Conservation (phyloP, 2,329 filamentous ascomycete genomes). For the Sporothrix curviconia region DNA sequence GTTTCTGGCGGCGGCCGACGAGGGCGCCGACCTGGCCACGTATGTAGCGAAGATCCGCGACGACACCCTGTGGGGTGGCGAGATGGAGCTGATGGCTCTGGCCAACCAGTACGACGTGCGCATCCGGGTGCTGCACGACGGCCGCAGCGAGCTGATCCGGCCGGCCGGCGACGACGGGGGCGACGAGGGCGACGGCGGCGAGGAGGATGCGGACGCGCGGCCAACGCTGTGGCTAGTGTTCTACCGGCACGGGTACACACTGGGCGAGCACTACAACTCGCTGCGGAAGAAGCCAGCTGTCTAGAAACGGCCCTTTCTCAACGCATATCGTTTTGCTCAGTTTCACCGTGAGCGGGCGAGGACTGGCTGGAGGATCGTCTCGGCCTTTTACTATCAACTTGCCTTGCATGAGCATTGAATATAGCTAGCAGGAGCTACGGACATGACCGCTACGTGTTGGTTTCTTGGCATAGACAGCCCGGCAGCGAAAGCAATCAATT, state of each 20-base stretch:
- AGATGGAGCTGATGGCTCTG: slow-evolving; percentile 81
- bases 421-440: too few species aligned
- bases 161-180: slow-evolving; percentile 34
- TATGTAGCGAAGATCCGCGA: slow-evolving; percentile 74
- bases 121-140: slow-evolving; percentile 82
- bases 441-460: too few species aligned
- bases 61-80: slow-evolving; percentile 93
- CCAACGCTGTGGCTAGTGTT: slow-evolving; percentile 85
- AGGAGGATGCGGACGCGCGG: too few species aligned
- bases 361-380: too few species aligned
- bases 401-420: too few species aligned
- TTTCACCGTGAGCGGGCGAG: too few species aligned
- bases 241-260: slow-evolving; percentile 85
- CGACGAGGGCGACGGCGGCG: slow-evolving; percentile 31
- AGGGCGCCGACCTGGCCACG: slow-evolving; percentile 46
- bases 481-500: too few species aligned
- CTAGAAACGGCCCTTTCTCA: too few species aligned
- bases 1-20: slow-evolving; percentile 40
- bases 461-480: too few species aligned
- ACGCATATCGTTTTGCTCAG: too few species aligned
- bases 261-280: slow-evolving; percentile 97
- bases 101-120: slow-evolving; percentile 72
- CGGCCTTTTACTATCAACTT: too few species aligned
- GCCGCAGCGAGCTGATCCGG: slow-evolving; percentile 68
- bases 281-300: slow-evolving; percentile 40